Evolutionary conservation across 768 basidiomycete species (phyloP).

Genomic region (Sarcomyxa edulis): DNA sequence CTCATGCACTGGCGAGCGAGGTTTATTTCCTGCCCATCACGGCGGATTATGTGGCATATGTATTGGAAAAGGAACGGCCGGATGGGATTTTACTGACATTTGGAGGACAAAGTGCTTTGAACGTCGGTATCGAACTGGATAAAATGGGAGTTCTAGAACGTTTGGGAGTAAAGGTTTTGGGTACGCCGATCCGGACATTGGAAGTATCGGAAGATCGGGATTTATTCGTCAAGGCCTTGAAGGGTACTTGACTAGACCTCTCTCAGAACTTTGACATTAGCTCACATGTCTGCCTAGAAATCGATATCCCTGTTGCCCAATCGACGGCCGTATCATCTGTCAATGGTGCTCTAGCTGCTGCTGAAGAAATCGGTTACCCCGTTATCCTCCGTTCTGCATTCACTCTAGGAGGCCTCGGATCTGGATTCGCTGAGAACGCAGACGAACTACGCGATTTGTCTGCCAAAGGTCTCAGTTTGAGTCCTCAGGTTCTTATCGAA

Average conservation of each 20-base stretch:
- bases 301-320: constrained; percentile 92
- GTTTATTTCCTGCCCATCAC: constrained; percentile 98
- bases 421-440: constrained; percentile 92
- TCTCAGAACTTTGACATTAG: not conserved
- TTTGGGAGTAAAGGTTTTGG: constrained; percentile 88
- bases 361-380: constrained; percentile 90
- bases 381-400: constrained; percentile 96
- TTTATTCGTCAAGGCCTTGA: constrained; percentile 92
- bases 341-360: constrained; percentile 87
- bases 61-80: constrained; percentile 96
- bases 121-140: constrained; percentile 95
- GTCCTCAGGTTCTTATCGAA: constrained; percentile 95
- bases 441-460: constrained; percentile 93
- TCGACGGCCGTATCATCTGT: constrained; percentile 97
- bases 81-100: constrained; percentile 97
- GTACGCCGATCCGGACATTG: constrained; percentile 90
- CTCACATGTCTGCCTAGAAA: constrained; percentile 53
- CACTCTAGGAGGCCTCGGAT: constrained; percentile 96
- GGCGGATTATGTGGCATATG: constrained; percentile 96
- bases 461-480: constrained; percentile 85
- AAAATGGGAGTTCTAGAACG: constrained; percentile 95
- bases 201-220: constrained; percentile 97
- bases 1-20: constrained; percentile 92
- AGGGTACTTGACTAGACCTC: constrained; percentile 54
- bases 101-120: constrained; percentile 96